Evolutionary conservation across 768 basidiomycete species (phyloP), one percentile per base, ranked within the genome.

Genomic region (Termitomyces sp.): DNA sequence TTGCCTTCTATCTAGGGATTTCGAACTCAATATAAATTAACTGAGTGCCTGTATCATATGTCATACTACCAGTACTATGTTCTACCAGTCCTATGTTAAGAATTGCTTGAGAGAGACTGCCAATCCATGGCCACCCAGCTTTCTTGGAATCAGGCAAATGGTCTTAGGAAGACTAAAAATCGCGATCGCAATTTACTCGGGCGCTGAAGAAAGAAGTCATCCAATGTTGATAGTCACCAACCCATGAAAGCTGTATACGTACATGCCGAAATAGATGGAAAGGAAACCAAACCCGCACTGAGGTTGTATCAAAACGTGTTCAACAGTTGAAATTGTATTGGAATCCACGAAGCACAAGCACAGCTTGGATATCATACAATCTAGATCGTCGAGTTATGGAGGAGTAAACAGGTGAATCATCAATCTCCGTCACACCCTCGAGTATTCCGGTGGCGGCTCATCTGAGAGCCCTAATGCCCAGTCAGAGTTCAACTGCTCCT

Each of bases 391-490:
- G 16, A 17, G 5, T 2, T 16, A 7, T 25, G 21, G 42, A 25
- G 3, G 6, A 43, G 7, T n/a, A n/a, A n/a, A n/a, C n/a, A n/a
- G n/a, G n/a, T n/a, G n/a, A n/a, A 16, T 27, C 3, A 44, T 27
- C 9, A 17, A 41, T 11, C 27, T 10, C 25, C 42, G 3, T 29
- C 29, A 29, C 3, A 7, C n/a, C n/a, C n/a, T 37, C 14, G 57
- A 52, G 27, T 65, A 65, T 23, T 44, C 59, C 0, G 62, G 57
- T 12, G 58, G 64, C 14, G 60, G 56, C 35, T 65, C 64, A 25
- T 62, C 44, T 25, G 48, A 44, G 19, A 57, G 42, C 23, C 57
- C 55, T 17, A 44, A 47, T 9, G 54, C 49, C 60, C 59, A 46
- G 14, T 50, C 43, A 11, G 54, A 57, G 17, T 44, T 37, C 27